Conservation (phyloP, 371 early-diverging fungal species). For the Actinomucor elegans region DNA sequence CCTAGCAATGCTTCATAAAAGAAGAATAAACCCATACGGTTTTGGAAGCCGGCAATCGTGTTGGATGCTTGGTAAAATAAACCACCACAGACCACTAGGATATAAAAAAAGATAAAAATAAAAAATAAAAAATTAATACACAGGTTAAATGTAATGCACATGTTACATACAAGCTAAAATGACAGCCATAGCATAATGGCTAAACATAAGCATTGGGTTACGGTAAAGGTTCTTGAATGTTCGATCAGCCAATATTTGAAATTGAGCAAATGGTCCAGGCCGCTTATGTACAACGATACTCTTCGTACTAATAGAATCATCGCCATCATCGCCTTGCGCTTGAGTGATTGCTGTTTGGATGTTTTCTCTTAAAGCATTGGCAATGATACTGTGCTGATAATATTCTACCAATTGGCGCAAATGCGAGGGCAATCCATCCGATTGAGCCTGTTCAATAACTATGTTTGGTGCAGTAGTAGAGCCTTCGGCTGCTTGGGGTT, state of each 20-base stretch:
- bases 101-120: too few species aligned
- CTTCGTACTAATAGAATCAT: slow-evolving; percentile 1
- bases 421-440: slow-evolving; percentile 41
- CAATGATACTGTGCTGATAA: slow-evolving; percentile 50
- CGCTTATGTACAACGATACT: slow-evolving; percentile 46
- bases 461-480: slow-evolving; percentile 7
- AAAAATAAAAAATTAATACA: too few species aligned
- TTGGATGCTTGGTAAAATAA: slow-evolving; percentile 80
- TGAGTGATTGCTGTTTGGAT: slow-evolving; percentile 41
- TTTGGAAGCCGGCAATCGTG: slow-evolving; percentile 85
- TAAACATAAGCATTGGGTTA: slow-evolving; percentile 81
- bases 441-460: slow-evolving; percentile 25
- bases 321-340: slow-evolving; percentile 9
- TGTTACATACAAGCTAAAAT: slow-evolving; percentile 61
- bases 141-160: too few species aligned
- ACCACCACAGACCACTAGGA: slow-evolving; percentile 77
- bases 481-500: not conserved
- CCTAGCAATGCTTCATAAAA: slow-evolving; percentile 83
- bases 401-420: slow-evolving; percentile 43
- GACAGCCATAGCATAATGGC: slow-evolving; percentile 79
- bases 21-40: slow-evolving; percentile 84
- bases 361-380: slow-evolving; percentile 41
- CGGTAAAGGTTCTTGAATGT: slow-evolving; percentile 89
- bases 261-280: slow-evolving; percentile 73
- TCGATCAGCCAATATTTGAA: slow-evolving; percentile 76